Base-by-base conservation (phyloP, 108 stramenopile species). In the Conticribra weissflogii region DNA sequence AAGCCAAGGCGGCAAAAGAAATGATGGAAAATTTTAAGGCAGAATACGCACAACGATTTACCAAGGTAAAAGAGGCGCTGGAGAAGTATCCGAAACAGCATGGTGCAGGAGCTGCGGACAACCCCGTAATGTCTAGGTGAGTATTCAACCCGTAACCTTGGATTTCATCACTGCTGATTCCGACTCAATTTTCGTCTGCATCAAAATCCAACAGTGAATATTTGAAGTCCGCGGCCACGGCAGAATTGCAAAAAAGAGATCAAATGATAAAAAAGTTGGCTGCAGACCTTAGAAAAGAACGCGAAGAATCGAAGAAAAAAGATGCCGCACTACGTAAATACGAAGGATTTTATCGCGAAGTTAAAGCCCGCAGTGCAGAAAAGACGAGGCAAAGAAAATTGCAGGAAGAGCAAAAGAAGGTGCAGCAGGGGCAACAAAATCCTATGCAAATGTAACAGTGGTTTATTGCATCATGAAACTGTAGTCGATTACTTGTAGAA, bases 281-380 rank as follows among this genome's bases (percentile, higher is more conserved):
- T 2, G 81, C 76, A 1, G 94, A 95, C 52, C 65, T 95, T 28
- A 78, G 86, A 31, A 88, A 91, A 63, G 94, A 91, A 71, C 89
- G 91, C 53, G 91, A 90, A 25, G 91, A 95, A 51, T 74, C 77
- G 32, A 91, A 86, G 59, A 91, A 90, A 79, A 95, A 95, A 68
- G 94, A 92, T 57, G 72, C 74, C 16, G 88, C 90, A 3, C 72
- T 95, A 19, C 76, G 85, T 50, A 92, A 92, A 62, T 95, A 95
- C 78, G 94, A 95, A 66, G 85, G 63, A 12, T 95, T 95, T 53
- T 95, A 95, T 65, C 63, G 84, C 23, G 91, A 95, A 66, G 91
- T 95, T 17, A 95, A 95, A 60, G 88, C 88, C 5, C 60, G 88
- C 15, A 93, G 91, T 67, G 94, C 91, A 0, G 87, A 91, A 59